Conservation (phyloP, 768 basidiomycete species). For the Lactarius trivialis region DNA sequence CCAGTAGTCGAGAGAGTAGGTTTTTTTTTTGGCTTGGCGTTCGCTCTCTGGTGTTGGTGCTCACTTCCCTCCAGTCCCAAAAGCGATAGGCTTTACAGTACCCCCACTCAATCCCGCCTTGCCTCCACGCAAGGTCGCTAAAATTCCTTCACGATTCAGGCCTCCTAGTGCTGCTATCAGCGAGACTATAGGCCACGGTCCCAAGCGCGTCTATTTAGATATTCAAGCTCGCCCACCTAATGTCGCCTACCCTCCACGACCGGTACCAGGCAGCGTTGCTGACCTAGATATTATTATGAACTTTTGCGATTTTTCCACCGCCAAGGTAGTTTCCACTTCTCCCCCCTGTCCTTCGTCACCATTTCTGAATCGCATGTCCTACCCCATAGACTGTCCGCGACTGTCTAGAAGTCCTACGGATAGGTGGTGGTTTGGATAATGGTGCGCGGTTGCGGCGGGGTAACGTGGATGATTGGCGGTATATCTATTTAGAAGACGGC, state of each 20-base stretch:
- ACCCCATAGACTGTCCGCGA: slow-evolving; percentile 89
- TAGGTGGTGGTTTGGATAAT: slow-evolving; percentile 85
- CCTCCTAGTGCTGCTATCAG: slow-evolving; percentile 43
- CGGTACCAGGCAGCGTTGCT: slow-evolving; percentile 73
- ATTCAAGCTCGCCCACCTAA: slow-evolving; percentile 53
- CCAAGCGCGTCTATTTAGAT: slow-evolving; percentile 72
- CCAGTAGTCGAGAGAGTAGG: slow-evolving; percentile 72
- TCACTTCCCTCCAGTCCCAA: slow-evolving; percentile 49
- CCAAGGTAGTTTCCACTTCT: slow-evolving; percentile 44
- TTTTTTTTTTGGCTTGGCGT: slow-evolving; percentile 25
- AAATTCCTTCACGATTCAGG: slow-evolving; percentile 44
- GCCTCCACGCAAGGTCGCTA: slow-evolving; percentile 45
- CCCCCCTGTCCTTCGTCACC: slow-evolving; percentile 9
- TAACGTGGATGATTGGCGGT: slow-evolving; percentile 77
- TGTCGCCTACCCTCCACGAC: slow-evolving; percentile 82
- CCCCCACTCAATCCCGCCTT: slow-evolving; percentile 68
- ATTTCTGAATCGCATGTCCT: neutral
- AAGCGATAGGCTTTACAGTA: slow-evolving; percentile 50
- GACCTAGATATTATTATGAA: slow-evolving; percentile 91
- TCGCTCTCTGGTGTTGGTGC: slow-evolving; percentile 5
- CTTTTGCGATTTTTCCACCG: slow-evolving; percentile 82
- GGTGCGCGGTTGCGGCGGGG: slow-evolving; percentile 68
- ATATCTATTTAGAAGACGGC: slow-evolving; percentile 71
- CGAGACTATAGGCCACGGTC: slow-evolving; percentile 65
- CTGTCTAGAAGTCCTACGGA: slow-evolving; percentile 89